Conservation (phyloP, 2,329 filamentous ascomycete species). For the Botrytis aclada region DNA sequence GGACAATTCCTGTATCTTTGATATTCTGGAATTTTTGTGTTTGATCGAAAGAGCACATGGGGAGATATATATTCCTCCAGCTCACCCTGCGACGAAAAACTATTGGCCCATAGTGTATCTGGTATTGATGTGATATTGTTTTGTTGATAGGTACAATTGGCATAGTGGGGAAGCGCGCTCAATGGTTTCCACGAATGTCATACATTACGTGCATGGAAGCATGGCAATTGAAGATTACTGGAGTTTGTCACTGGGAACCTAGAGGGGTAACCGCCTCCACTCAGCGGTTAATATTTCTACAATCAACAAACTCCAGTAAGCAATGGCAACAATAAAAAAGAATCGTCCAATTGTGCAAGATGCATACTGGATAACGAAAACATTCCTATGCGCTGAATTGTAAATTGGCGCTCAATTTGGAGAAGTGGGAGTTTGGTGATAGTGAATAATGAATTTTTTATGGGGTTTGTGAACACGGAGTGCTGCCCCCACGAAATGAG, state of each 20-base stretch:
- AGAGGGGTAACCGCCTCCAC: constrained; percentile 13
- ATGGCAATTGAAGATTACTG: constrained; percentile 15
- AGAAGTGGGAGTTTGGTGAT: background rate
- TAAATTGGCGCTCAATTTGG: constrained; percentile 4
- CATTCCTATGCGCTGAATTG: constrained; percentile 4
- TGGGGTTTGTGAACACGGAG: background rate
- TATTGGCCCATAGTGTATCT: constrained; percentile 1
- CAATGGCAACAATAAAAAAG: background rate
- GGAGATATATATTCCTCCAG: constrained; percentile 14
- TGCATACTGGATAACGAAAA: background rate
- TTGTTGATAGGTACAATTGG: constrained; percentile 17
- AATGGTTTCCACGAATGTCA: constrained; percentile 8
- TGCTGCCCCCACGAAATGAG: constrained; percentile 5
- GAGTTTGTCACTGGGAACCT: constrained; percentile 1
- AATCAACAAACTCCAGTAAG: background rate
- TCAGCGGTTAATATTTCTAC: constrained; percentile 8
- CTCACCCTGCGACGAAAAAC: background rate
- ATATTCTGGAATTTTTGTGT: background rate
- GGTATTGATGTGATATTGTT: constrained; percentile 13
- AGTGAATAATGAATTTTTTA: background rate
- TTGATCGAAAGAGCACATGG: background rate
- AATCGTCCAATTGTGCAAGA: constrained; percentile 10
- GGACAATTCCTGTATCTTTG: background rate
- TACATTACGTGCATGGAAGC: constrained; percentile 20
- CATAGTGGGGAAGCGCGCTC: constrained; percentile 18